phyloP scores from a whole-genome alignment of 23 red algal genomes.

The Gracilaria caudata region DNA sequence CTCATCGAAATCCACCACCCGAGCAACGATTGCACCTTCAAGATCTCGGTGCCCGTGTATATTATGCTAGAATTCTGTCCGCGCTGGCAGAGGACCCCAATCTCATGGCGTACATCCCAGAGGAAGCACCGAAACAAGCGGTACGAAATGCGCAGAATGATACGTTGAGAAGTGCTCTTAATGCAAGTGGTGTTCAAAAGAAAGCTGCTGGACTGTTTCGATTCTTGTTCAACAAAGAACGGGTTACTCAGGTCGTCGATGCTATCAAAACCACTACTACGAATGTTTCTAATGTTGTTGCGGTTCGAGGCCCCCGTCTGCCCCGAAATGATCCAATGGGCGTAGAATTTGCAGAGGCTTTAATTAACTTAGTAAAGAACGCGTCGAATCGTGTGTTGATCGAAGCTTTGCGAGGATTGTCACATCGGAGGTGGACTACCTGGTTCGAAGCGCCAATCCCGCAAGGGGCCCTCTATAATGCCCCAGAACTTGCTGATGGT shows the following conservation, averaged over 20 bases:
- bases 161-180: conserved; percentile 34
- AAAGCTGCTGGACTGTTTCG: conserved; percentile 65
- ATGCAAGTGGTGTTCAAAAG: conserved; percentile 29
- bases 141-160: conserved; percentile 20
- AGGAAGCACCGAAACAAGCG: conserved; percentile 52
- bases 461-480: conserved; percentile 67
- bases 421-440: conserved; percentile 71
- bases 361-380: conserved; percentile 75
- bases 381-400: conserved; percentile 77
- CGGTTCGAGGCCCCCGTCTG: conserved; percentile 3
- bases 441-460: conserved; percentile 84
- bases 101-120: conserved; percentile 51
- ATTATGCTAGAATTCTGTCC: conserved; percentile 65
- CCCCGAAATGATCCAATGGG: conserved; percentile 66
- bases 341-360: conserved; percentile 80
- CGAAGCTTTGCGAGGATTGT: conserved; percentile 76
- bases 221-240: conserved; percentile 80
- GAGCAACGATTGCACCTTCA: conserved; percentile 47
- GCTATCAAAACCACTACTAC: conserved; percentile 48
- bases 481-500: conserved; percentile 69
- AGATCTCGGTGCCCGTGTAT: conserved; percentile 81
- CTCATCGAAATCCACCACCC: conserved; percentile 72
- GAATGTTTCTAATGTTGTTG: conserved; percentile 2
- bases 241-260: conserved; percentile 28
- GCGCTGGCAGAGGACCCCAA: conserved; percentile 78